phyloP scores from a whole-genome alignment of 352 stramenopile species.

The Phytophthora pseudosyringae region DNA sequence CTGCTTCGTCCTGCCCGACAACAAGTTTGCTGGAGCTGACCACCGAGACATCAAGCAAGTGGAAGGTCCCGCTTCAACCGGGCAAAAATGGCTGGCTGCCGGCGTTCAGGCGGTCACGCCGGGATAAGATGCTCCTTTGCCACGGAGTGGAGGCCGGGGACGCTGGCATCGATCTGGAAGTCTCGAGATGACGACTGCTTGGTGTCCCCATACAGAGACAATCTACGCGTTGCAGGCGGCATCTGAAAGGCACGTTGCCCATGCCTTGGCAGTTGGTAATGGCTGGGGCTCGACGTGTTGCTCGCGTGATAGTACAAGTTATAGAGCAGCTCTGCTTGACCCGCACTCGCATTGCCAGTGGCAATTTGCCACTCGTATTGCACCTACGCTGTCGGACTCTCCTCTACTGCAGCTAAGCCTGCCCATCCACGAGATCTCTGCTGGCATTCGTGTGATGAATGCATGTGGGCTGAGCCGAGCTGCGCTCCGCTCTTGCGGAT shows the following conservation, averaged over 20 bases:
- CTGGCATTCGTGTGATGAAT: background rate
- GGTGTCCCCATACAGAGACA: slow-evolving; percentile 8
- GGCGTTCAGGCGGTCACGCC: slow-evolving; percentile 3
- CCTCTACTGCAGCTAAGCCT: slow-evolving; percentile 32
- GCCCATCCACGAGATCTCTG: background rate
- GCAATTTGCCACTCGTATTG: background rate
- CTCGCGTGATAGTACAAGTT: slow-evolving; percentile 15
- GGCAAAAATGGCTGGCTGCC: slow-evolving; percentile 25
- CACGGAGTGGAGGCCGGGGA: background rate
- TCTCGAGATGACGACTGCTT: background rate
- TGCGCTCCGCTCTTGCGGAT: background rate
- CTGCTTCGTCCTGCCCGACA: background rate
- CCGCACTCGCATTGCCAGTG: background rate
- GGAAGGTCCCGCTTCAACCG: slow-evolving; percentile 15
- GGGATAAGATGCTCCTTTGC: slow-evolving; percentile 9
- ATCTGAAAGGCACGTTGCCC: slow-evolving; percentile 12
- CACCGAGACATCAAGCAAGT: slow-evolving; percentile 10
- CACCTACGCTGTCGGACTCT: slow-evolving; percentile 2
- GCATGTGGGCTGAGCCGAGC: background rate
- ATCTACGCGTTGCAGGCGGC: slow-evolving; percentile 4
- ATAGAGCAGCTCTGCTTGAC: slow-evolving; percentile 12
- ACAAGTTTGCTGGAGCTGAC: background rate
- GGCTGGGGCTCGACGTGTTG: slow-evolving; percentile 13
- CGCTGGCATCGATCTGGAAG: background rate
- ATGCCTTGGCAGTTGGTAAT: slow-evolving; percentile 22